Evolutionary conservation across 257 asterid genomes (phyloP).

Genomic region (Solanum clarkiae): DNA sequence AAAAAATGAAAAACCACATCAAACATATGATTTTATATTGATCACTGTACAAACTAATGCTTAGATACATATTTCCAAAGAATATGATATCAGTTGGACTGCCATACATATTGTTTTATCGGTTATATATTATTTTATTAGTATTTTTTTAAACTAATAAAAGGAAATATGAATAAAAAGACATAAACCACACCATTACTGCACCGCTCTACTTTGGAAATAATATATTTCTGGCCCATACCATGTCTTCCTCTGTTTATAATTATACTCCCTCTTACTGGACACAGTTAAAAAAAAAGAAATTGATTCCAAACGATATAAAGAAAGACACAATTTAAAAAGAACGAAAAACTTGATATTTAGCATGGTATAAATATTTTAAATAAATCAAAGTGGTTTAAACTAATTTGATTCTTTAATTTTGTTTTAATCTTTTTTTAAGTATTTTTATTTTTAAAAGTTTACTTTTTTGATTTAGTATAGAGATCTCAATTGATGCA

Average conservation of each 20-base stretch:
- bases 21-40: too few species aligned
- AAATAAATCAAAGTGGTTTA: too few species aligned
- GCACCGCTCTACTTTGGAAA: neutral
- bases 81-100: neutral
- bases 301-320: neutral
- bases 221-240: neutral
- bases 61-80: too few species aligned
- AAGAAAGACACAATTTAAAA: neutral
- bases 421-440: too few species aligned
- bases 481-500: too few species aligned
- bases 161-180: neutral
- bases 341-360: neutral
- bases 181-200: neutral
- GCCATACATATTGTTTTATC: neutral
- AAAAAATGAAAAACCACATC: too few species aligned
- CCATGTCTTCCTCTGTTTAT: neutral
- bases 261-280: neutral
- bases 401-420: too few species aligned
- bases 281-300: neutral
- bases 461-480: too few species aligned
- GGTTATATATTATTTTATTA: neutral
- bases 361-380: too few species aligned
- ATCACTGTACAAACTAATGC: too few species aligned
- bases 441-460: too few species aligned
- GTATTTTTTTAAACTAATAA: neutral